phyloP scores from a whole-genome alignment of 495 filamentous ascomycete species.

The Rusavskia elegans region DNA sequence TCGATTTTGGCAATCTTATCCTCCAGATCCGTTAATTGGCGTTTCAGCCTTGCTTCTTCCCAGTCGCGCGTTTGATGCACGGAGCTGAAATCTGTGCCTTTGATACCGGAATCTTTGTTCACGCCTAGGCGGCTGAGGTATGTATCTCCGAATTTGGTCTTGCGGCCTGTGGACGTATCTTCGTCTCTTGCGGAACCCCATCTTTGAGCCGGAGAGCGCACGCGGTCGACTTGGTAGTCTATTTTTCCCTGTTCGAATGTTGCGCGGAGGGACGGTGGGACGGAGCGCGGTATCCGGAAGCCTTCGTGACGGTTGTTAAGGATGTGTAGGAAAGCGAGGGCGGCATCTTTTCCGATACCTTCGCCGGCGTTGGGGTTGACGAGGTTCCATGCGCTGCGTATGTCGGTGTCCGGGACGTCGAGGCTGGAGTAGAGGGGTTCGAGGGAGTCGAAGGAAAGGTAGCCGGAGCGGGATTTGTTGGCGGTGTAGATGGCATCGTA shows the following conservation, averaged over 20 bases:
- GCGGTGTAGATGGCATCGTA: conserved; percentile 94
- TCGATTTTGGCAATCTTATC: conserved; percentile 65
- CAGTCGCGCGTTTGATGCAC: conserved; percentile 71
- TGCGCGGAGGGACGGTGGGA: conserved; percentile 75
- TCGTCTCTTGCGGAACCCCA: conserved; percentile 27
- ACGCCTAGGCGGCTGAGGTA: conserved; percentile 83
- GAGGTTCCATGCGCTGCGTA: conserved; percentile 89
- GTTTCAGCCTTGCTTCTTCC: conserved; percentile 91
- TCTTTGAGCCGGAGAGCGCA: conserved; percentile 38
- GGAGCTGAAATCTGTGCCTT: conserved; percentile 72
- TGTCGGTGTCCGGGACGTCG: conserved; percentile 89
- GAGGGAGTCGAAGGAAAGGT: conserved; percentile 65
- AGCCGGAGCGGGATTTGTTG: conserved; percentile 69
- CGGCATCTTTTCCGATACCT: conserved; percentile 85
- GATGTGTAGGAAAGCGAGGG: conserved; percentile 88
- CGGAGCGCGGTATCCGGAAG: conserved; percentile 81
- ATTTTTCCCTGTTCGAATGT: conserved; percentile 90
- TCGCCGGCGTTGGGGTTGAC: conserved; percentile 71
- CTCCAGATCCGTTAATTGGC: conserved; percentile 78
- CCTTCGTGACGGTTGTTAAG: conserved; percentile 91
- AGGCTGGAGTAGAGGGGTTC: conserved; percentile 76
- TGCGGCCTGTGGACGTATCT: conserved; percentile 63
- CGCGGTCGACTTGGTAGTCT: conserved; percentile 79
- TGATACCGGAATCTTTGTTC: conserved; percentile 50
- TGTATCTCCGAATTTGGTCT: conserved; percentile 91